Conservation (phyloP, 225 moss, liverwort and hornwort species). For the Marchantia polymorpha region DNA sequence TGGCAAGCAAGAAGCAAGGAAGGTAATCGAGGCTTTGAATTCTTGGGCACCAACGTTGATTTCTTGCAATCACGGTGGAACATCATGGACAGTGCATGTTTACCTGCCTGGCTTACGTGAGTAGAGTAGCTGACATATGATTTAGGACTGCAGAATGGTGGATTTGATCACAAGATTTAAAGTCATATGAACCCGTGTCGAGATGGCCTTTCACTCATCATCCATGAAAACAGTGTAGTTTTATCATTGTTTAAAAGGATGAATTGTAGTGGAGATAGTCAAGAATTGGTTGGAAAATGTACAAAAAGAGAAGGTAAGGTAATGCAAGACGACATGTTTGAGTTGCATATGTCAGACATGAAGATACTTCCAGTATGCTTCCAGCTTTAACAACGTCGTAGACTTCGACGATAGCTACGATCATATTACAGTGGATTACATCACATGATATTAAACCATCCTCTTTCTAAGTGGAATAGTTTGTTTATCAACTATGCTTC, state of each 20-base stretch:
- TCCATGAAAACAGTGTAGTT: neutral
- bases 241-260: too few species aligned
- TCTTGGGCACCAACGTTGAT: too few species aligned
- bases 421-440: too few species aligned
- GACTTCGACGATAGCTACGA: too few species aligned
- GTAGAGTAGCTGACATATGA: neutral
- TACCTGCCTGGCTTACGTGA: neutral
- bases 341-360: neutral
- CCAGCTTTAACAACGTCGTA: too few species aligned
- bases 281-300: neutral
- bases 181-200: neutral
- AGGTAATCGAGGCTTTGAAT: too few species aligned
- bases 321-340: conserved; percentile 24
- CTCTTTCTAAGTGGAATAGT: too few species aligned
- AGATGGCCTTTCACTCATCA: neutral
- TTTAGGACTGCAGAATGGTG: neutral
- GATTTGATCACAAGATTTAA: neutral
- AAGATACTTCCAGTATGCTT: too few species aligned
- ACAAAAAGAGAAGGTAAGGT: neutral
- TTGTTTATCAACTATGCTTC: too few species aligned
- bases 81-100: neutral
- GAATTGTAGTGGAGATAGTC: neutral
- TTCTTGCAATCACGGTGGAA: neutral
- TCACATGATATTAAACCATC: too few species aligned
- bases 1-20: too few species aligned